Conservation (phyloP, 2,329 filamentous ascomycete species). For the Grosmannia clavigera region DNA sequence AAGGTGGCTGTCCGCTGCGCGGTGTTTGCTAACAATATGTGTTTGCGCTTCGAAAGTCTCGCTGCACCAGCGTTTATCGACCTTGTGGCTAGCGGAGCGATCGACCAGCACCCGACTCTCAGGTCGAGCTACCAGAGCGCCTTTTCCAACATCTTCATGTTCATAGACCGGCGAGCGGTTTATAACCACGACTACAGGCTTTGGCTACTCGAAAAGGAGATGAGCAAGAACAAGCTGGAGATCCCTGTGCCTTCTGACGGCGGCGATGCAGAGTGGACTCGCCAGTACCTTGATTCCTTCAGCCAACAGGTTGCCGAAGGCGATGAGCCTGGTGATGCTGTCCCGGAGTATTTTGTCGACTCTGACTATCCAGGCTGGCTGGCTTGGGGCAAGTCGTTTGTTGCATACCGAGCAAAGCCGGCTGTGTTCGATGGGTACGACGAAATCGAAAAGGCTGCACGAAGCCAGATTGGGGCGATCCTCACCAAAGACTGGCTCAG, state of each 20-base stretch:
- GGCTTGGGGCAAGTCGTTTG: constrained; percentile 83
- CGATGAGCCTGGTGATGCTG: constrained; percentile 28
- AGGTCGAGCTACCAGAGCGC: constrained; percentile 71
- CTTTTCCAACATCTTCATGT: constrained; percentile 64
- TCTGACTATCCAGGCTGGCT: constrained; percentile 91
- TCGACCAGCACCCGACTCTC: constrained; percentile 81
- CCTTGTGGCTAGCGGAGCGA: constrained; percentile 68
- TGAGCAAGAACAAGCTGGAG: constrained; percentile 62
- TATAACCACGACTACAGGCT: constrained; percentile 81
- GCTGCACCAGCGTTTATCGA: constrained; percentile 73
- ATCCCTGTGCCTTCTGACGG: constrained; percentile 49
- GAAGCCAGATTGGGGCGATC: constrained; percentile 67
- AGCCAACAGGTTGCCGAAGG: constrained; percentile 29
- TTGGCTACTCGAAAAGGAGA: constrained; percentile 70
- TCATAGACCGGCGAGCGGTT: constrained; percentile 74
- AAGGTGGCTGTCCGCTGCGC: constrained; percentile 86
- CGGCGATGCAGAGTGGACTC: constrained; percentile 69
- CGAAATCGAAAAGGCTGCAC: constrained; percentile 59
- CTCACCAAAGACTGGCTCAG: constrained; percentile 78
- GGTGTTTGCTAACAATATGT: constrained; percentile 81
- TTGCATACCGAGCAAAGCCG: constrained; percentile 63
- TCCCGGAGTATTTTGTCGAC: constrained; percentile 81
- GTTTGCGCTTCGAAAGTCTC: constrained; percentile 80
- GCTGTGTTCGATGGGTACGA: constrained; percentile 61
- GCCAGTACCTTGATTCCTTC: constrained; percentile 67